Conservation (phyloP, 2,329 filamentous ascomycete species). For the Dactylellina haptotyla region DNA sequence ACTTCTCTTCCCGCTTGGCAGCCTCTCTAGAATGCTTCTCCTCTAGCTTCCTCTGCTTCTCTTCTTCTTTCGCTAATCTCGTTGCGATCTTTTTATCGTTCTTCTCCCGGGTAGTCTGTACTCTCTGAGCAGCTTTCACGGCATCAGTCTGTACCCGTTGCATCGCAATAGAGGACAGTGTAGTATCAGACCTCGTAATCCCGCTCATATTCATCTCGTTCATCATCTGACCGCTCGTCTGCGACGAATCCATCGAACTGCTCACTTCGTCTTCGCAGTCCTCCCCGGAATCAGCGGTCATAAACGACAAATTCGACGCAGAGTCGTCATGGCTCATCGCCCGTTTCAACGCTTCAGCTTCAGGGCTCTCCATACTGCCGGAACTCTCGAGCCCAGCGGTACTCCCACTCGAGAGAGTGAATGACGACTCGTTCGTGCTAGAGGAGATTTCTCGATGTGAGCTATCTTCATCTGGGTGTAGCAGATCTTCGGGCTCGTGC, state of each 20-base stretch:
- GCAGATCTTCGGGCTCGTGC: slow-evolving; percentile 18
- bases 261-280: slow-evolving; percentile 55
- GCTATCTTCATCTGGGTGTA: slow-evolving; percentile 36
- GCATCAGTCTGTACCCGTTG: slow-evolving; percentile 58
- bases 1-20: slow-evolving; percentile 73
- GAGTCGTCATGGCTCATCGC: slow-evolving; percentile 42
- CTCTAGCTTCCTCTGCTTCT: slow-evolving; percentile 72
- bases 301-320: slow-evolving; percentile 45
- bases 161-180: slow-evolving; percentile 58
- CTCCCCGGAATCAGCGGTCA: slow-evolving; percentile 59
- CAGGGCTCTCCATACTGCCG: slow-evolving; percentile 58
- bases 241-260: slow-evolving; percentile 33
- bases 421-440: slow-evolving; percentile 30
- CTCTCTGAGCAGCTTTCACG: slow-evolving; percentile 4
- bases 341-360: slow-evolving; percentile 37
- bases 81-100: slow-evolving; percentile 42
- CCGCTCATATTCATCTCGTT: slow-evolving; percentile 57
- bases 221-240: slow-evolving; percentile 6
- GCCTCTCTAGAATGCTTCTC: slow-evolving; percentile 74
- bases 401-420: slow-evolving; percentile 22
- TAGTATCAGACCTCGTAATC: slow-evolving; percentile 52
- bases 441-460: background rate
- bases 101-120: slow-evolving; percentile 39
- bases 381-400: background rate
- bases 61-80: slow-evolving; percentile 67